These are phyloP conservation scores for Plenodomus biglobosus DNA, from an alignment of 2,329 filamentous ascomycete species.

Conservation along the genomic window DNA sequence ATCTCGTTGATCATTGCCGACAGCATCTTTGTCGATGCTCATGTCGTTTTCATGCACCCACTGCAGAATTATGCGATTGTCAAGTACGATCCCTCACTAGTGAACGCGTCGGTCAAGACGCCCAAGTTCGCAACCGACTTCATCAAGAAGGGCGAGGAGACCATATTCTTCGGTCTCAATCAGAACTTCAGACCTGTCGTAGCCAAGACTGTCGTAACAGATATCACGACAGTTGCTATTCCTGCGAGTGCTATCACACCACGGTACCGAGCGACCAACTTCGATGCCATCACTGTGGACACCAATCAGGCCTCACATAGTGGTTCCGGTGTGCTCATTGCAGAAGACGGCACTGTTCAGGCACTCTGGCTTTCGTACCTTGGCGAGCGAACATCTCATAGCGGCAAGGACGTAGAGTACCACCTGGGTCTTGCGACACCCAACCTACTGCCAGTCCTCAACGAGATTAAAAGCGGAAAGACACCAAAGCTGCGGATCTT, in stretches of 20 bases:
- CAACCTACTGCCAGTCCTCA: constrained; percentile 83
- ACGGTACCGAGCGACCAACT: constrained; percentile 89
- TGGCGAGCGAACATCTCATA: constrained; percentile 77
- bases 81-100: constrained; percentile 88
- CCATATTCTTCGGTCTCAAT: constrained; percentile 98
- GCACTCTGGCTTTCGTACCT: constrained; percentile 97
- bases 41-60: constrained; percentile 93
- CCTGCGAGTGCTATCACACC: constrained; percentile 90
- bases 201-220: constrained; percentile 90
- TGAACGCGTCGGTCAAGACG: constrained; percentile 90
- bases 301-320: constrained; percentile 89
- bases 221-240: constrained; percentile 95
- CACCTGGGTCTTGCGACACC: constrained; percentile 90
- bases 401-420: constrained; percentile 90
- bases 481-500: constrained; percentile 84
- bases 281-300: constrained; percentile 96
- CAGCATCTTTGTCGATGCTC: constrained; percentile 90
- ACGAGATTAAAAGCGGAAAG: constrained; percentile 77
- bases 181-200: constrained; percentile 92
- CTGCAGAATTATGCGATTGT: constrained; percentile 96
- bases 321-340: constrained; percentile 87
- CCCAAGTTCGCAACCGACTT: constrained; percentile 78
- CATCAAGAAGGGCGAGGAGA: constrained; percentile 90
- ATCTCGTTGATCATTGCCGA: constrained; percentile 96
- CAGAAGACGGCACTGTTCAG: constrained; percentile 88